Conservation (phyloP, 352 stramenopile genomes). For the Phytopythium cucurbitacearum region DNA sequence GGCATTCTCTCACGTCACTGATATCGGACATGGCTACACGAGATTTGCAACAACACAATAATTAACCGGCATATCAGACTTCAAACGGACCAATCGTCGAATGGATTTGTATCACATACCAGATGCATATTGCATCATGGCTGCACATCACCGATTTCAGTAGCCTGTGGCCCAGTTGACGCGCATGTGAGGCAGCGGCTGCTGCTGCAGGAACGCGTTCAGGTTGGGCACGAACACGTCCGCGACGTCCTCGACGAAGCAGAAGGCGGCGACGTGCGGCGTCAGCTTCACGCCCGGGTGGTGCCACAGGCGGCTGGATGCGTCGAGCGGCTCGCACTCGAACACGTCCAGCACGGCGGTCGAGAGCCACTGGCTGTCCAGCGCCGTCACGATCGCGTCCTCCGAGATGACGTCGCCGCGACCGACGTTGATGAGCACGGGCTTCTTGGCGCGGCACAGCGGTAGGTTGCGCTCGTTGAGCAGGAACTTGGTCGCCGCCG, state of each 20-base stretch:
- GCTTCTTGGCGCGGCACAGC: conserved; percentile 46
- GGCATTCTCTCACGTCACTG: too few relatives aligned
- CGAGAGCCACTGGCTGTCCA: conserved; percentile 60
- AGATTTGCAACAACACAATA: too few relatives aligned
- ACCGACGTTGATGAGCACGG: conserved; percentile 88
- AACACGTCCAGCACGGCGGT: conserved; percentile 50
- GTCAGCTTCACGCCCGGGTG: conserved; percentile 59
- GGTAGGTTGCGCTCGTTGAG: conserved; percentile 44
- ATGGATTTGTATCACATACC: too few relatives aligned
- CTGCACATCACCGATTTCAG: conserved; percentile 2
- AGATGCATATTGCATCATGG: too few relatives aligned
- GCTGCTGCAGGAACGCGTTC: conserved; percentile 23
- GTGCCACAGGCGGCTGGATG: conserved; percentile 53
- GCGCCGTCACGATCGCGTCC: conserved; percentile 37
- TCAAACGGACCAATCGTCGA: too few relatives aligned
- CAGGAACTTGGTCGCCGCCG: conserved; percentile 55
- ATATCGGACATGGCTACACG: too few relatives aligned
- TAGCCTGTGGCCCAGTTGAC: conserved; percentile 30
- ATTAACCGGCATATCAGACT: too few relatives aligned
- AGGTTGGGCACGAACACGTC: conserved; percentile 64
- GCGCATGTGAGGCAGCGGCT: conserved; percentile 16
- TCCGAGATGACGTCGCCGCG: conserved; percentile 78
- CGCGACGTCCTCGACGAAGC: conserved; percentile 67
- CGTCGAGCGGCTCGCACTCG: conserved; percentile 33
- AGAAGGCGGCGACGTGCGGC: conserved; percentile 72